Evolutionary conservation across 1,284 basidiomycete species (phyloP), one percentile per base, ranked within the genome.

Genomic region (Rugosomyces carneus): DNA sequence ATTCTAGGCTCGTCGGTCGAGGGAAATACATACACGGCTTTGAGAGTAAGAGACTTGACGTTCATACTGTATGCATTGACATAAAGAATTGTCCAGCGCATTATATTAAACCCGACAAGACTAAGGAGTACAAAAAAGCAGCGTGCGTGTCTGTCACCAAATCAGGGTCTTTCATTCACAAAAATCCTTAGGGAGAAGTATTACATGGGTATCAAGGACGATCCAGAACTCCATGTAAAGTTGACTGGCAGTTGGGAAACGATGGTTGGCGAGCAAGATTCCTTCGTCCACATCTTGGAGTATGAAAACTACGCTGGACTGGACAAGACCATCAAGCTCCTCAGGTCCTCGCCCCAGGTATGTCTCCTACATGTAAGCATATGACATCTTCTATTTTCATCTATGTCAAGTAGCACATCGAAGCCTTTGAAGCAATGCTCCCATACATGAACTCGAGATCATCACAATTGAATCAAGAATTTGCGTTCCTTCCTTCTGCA

Each of bases 201-300:
- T 66, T 95, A 93, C 62, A 73, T 75, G 23, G 81, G 83, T 13
- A 73, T 96, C 47, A 81, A 81, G 60, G 76, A 81, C 39, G 84
- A 90, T 58, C 62, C 78, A 16, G 73, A 82, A 39, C 64, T 93
- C 41, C 76, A 84, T 43, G 84, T 93, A 51, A 93, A 94, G 66
- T 72, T 96, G 47, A 89, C 86, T 2, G 93, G 93, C 23, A 89
- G 82, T 57, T 97, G 92, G 89, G 92, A 96, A 66, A 82, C 85
- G 1, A 60, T 89, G 31, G 76, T 96, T 21, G 93, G 93, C 36
- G 80, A 89, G 48, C 85, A 92, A 52, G 93, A 95, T 60, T 86
- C 81, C 3, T 93, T 90, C 64, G 51, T 68, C 35, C 69, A 74
- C 49, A 72, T 96, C 51, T 72, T 92, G 19, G 92, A 93, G 64